Evolutionary conservation across 2,329 filamentous ascomycete genomes (phyloP), one percentile per base, ranked within the genome.

Genomic region (Neoascochyta sp.): DNA sequence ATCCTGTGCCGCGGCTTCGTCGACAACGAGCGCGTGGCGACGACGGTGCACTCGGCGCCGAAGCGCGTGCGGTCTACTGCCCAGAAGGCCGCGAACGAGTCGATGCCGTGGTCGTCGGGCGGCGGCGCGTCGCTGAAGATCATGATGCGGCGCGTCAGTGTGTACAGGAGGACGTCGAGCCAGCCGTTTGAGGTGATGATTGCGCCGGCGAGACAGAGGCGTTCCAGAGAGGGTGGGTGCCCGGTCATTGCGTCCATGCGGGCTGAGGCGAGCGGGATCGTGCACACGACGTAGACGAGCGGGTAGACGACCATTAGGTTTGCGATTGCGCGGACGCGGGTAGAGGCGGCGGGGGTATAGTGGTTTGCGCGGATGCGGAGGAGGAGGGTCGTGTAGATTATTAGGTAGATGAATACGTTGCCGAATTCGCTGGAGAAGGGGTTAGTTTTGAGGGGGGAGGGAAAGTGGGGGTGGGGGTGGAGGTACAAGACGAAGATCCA

Each of bases 241-340:
- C 75, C 73, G 0, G 74, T 70, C 73, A 84, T 81, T 12, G 71
- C 71, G 10, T 73, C 72, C 49, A 84, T 78, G 36, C 81, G 74
- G 9, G 79, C 78, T 0, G 75, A 68, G 4, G 80, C 79, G 1
- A 86, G 66, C 0, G 81, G 81, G 0, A 80, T 68, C 0, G 81
- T 85, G 51, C 81, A 81, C n/a, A 81, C 46, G 5, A 83, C 70
- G 53, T 85, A 85, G 41, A 84, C 79, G 43, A 81, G 50, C 0
- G 81, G 81, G 38, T 86, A 86, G 6, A 82, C 67, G 16, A 83
- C 64, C 73, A 76, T 76, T 40, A 83, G 78, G 7, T 75, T 66
- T 5, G 70, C 62, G 23, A 71, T 67, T 15, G 59, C 48, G 24
- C 57, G 52, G 12, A 63, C 64, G 16, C 60, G 57, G 16, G 54